Conservation (phyloP, 495 filamentous ascomycete species). For the Echria macrotheca region DNA sequence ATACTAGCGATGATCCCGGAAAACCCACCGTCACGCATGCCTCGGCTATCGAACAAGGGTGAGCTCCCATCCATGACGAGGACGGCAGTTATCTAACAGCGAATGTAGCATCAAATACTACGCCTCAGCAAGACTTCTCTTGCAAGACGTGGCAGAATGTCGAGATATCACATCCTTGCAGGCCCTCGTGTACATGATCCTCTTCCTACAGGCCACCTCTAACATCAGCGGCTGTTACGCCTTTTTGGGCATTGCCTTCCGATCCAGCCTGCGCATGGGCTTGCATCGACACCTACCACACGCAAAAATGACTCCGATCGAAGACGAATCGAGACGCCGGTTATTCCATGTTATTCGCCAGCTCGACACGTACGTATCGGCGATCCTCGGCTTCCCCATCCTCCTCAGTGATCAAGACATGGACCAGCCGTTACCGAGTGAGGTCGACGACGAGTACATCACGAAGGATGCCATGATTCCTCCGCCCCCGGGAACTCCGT, state of each 20-base stretch:
- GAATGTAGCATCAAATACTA: constrained; percentile 73
- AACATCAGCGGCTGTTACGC: constrained; percentile 91
- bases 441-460: constrained; percentile 90
- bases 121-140: constrained; percentile 61
- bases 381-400: constrained; percentile 77
- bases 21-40: constrained; percentile 48
- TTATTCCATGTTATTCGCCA: constrained; percentile 89
- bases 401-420: constrained; percentile 85
- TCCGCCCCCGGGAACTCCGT: constrained; percentile 69
- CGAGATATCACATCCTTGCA: constrained; percentile 81
- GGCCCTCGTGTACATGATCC: constrained; percentile 83
- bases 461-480: constrained; percentile 66
- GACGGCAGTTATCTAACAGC: constrained; percentile 12
- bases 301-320: constrained; percentile 73
- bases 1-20: constrained; percentile 38
- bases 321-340: constrained; percentile 75
- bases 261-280: constrained; percentile 79
- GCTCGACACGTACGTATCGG: constrained; percentile 91
- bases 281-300: constrained; percentile 72
- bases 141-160: constrained; percentile 89
- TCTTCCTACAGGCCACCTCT: constrained; percentile 87
- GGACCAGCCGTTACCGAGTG: constrained; percentile 78
- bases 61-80: constrained; percentile 15
- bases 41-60: constrained; percentile 76
- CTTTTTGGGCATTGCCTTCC: constrained; percentile 83